phyloP scores from a whole-genome alignment of 2,329 filamentous ascomycete species.

The Diaporthe velutina region DNA sequence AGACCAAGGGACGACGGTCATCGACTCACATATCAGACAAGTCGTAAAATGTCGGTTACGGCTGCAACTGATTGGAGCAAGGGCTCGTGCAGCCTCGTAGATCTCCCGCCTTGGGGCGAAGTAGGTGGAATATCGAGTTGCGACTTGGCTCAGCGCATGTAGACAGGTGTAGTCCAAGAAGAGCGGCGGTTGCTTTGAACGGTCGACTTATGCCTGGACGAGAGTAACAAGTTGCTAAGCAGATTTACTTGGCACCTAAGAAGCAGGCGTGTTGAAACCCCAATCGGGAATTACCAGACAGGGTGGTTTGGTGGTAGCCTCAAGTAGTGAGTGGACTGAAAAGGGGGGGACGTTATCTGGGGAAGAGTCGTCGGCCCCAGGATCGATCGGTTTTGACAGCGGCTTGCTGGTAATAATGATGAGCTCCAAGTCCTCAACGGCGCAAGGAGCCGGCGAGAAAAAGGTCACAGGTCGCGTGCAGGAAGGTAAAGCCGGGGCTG shows the following conservation, averaged over 20 bases:
- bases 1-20: slow-evolving; percentile 17
- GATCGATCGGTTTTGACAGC: slow-evolving; percentile 20
- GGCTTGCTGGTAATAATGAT: not conserved
- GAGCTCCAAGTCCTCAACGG: slow-evolving; percentile 2
- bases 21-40: slow-evolving; percentile 36
- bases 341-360: slow-evolving; percentile 3
- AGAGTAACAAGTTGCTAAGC: slow-evolving; percentile 7
- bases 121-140: slow-evolving; percentile 20
- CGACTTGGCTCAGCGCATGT: not conserved
- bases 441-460: not conserved
- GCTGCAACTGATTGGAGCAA: slow-evolving; percentile 22
- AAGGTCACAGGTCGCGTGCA: slow-evolving; percentile 24
- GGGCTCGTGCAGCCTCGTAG: slow-evolving; percentile 29
- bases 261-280: slow-evolving; percentile 8
- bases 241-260: slow-evolving; percentile 7
- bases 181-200: not conserved
- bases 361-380: slow-evolving; percentile 29
- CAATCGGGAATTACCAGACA: slow-evolving; percentile 38
- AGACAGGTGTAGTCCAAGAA: not conserved
- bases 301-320: slow-evolving; percentile 26
- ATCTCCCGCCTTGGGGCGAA: not conserved
- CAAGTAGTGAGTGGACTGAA: slow-evolving; percentile 19
- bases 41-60: not conserved
- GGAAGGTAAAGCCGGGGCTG: slow-evolving; percentile 15
- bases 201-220: not conserved